A percentile compares a stretch with the other conserved stretches of the same genome.
phyloP scores from a whole-genome alignment of 371 early-diverging fungal species.

The Fennellomyces sp. region DNA sequence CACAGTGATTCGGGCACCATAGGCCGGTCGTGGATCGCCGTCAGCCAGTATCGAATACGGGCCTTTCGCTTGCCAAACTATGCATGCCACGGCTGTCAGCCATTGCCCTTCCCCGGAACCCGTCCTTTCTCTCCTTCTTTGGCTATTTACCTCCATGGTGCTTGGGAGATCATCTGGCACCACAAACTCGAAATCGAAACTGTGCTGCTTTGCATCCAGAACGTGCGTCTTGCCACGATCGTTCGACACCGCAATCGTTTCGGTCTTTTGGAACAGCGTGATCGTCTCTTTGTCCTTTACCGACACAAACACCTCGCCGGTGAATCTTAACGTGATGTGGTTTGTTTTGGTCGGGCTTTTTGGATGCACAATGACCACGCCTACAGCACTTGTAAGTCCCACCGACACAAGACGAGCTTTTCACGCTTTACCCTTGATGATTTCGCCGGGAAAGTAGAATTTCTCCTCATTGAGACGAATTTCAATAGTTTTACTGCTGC shows the following conservation, averaged over 20 bases:
- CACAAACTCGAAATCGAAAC: slow-evolving; percentile 41
- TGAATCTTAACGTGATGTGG: slow-evolving; percentile 37
- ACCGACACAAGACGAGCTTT: too few relatives aligned
- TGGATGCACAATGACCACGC: slow-evolving; percentile 40
- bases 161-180: slow-evolving; percentile 51
- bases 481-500: slow-evolving; percentile 32
- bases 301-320: slow-evolving; percentile 34
- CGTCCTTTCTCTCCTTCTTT: neutral
- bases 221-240: slow-evolving; percentile 17
- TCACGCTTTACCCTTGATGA: slow-evolving; percentile 42
- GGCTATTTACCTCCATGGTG: slow-evolving; percentile 40
- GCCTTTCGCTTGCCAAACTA: slow-evolving; percentile 24
- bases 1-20: slow-evolving; percentile 48
- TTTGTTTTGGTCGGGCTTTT: slow-evolving; percentile 48
- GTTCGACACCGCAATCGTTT: slow-evolving; percentile 23
- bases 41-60: slow-evolving; percentile 41
- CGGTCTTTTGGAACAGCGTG: slow-evolving; percentile 34
- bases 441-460: slow-evolving; percentile 53
- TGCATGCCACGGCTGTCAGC: neutral
- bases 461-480: slow-evolving; percentile 49
- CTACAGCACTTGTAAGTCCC: slow-evolving; percentile 18
- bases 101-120: neutral
- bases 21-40: slow-evolving; percentile 39
- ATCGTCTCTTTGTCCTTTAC: slow-evolving; percentile 45
- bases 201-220: slow-evolving; percentile 39